Conservation (phyloP, 768 basidiomycete genomes). For the Pholiota microspora region DNA sequence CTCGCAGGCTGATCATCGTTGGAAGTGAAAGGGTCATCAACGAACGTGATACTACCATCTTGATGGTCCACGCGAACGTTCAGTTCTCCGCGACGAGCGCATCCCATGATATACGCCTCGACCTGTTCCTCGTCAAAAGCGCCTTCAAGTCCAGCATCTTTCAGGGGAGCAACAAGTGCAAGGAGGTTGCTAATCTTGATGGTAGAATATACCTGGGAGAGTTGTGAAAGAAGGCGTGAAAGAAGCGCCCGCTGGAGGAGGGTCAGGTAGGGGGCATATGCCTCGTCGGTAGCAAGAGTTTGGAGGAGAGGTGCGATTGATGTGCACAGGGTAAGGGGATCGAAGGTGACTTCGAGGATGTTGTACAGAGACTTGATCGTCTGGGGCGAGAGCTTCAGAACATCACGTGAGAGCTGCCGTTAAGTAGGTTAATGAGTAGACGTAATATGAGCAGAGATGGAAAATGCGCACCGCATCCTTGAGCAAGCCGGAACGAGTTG, state of each 20-base stretch:
- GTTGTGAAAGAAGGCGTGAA: conserved; percentile 85
- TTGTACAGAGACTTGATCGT: conserved; percentile 78
- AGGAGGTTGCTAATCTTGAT: conserved; percentile 79
- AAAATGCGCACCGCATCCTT: conserved; percentile 73
- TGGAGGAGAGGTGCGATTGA: conserved; percentile 78
- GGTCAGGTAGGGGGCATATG: conserved; percentile 82
- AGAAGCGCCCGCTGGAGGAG: conserved; percentile 90
- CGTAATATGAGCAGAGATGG: no score
- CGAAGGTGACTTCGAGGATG: conserved; percentile 89
- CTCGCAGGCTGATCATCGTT: conserved; percentile 34
- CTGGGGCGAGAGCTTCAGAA: conserved; percentile 74
- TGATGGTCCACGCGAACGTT: conserved; percentile 87
- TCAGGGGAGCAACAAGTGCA: conserved; percentile 74
- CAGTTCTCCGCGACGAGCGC: conserved; percentile 84
- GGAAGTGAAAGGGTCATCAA: conserved; percentile 68
- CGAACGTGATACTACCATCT: conserved; percentile 79
- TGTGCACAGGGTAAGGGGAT: conserved; percentile 83
- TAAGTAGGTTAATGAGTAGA: conserved; percentile 1
- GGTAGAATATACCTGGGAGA: conserved; percentile 89
- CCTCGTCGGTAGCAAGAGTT: conserved; percentile 49
- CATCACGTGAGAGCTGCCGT: conserved; percentile 72
- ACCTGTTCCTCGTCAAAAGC: conserved; percentile 73
- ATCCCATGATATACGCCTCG: conserved; percentile 93
- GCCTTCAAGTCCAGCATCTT: conserved; percentile 47
- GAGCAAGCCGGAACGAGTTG: conserved; percentile 83